phyloP scores from a whole-genome alignment of 1,139 yeast species.

The Zygotorulaspora mrakii region DNA sequence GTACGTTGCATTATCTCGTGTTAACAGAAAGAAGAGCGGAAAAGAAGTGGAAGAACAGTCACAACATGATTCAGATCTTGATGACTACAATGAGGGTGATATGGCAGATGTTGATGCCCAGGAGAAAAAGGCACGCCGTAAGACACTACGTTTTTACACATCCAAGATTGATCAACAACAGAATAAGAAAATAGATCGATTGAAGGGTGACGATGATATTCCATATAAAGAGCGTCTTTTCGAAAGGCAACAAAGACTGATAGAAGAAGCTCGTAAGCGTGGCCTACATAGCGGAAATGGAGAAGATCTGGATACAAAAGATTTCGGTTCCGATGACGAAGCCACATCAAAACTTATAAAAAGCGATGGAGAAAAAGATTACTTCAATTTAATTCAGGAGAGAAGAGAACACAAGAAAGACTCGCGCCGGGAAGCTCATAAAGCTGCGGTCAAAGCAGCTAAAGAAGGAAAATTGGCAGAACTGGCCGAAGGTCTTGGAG shows the following conservation, averaged over 20 bases:
- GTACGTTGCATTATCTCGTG: conserved; percentile 49
- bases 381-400: conserved; percentile 45
- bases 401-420: conserved; percentile 48
- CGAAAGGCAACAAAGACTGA: conserved; percentile 81
- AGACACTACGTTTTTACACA: conserved; percentile 89
- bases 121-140: conserved; percentile 78
- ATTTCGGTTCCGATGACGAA: conserved; percentile 47
- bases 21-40: conserved; percentile 18
- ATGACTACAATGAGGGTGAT: conserved; percentile 62
- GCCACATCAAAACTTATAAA: conserved; percentile 42
- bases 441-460: conserved; percentile 71
- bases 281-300: conserved; percentile 62
- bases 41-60: conserved; percentile 13
- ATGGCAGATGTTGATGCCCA: conserved; percentile 78
- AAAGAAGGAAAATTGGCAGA: conserved; percentile 80
- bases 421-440: conserved; percentile 62
- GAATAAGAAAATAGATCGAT: conserved; percentile 53
- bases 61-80: conserved; percentile 19
- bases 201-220: conserved; percentile 81
- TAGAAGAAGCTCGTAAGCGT: conserved; percentile 84
- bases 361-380: conserved; percentile 40
- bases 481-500: conserved; percentile 60
- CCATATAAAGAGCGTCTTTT: conserved; percentile 89
- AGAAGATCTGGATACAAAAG: conserved; percentile 49
- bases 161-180: conserved; percentile 89